These are phyloP conservation scores for Metarhizium robertsii DNA, from an alignment of 2,329 filamentous ascomycete genomes.

Conservation along the genomic window DNA sequence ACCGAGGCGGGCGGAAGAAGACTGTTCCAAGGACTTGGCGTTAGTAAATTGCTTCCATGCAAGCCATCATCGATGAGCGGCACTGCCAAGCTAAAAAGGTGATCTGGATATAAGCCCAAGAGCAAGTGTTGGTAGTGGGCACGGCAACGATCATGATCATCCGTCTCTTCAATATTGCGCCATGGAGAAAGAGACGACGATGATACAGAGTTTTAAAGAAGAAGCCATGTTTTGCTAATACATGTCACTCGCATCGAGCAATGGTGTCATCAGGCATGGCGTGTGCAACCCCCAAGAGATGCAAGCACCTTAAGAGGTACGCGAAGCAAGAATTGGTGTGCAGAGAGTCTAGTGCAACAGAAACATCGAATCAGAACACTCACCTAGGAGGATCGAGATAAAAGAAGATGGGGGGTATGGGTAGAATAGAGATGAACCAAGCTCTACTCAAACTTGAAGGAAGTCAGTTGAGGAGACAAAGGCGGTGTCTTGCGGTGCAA, in stretches of 20 bases:
- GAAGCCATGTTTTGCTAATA: neutral
- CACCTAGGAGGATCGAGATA: neutral
- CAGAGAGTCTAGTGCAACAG: neutral
- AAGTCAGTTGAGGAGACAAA: constrained; percentile 5
- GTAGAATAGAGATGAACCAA: constrained; percentile 2
- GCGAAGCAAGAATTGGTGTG: neutral
- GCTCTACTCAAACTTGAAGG: neutral
- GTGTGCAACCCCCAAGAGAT: neutral
- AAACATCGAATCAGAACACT: neutral
- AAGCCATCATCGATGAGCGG: neutral
- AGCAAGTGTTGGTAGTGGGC: neutral
- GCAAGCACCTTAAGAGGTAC: neutral
- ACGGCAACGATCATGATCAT: neutral
- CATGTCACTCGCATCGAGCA: neutral
- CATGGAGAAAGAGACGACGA: neutral
- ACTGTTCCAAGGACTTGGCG: neutral
- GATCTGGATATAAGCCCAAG: neutral
- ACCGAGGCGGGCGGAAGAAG: constrained; percentile 12
- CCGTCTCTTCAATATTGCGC: neutral
- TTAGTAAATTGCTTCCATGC: neutral
- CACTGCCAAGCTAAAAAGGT: neutral
- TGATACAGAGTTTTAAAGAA: neutral
- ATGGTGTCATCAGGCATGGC: neutral
- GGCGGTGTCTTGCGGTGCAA: neutral
- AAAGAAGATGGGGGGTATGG: neutral